Evolutionary conservation across 768 basidiomycete species (phyloP), one percentile per base, ranked within the genome.

Genomic region (Rhodocollybia butyracea): DNA sequence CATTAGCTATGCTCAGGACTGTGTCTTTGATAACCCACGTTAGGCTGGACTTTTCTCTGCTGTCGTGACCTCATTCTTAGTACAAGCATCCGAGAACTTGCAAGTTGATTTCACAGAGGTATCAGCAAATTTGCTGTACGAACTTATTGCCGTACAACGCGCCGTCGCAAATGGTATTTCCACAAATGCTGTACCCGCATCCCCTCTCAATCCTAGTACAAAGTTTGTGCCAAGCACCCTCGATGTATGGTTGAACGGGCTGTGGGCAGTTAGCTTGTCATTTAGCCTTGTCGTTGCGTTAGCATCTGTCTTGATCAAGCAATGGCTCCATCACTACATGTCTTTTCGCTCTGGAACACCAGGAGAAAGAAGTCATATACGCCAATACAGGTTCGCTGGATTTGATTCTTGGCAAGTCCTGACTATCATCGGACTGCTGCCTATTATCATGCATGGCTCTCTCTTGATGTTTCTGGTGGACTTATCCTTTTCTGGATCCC

Each of bases 381-480:
- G 51, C 19, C 57, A 57, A 21, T 57, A 38, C 42, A 53, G 51
- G 12, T 57, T 31, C 26, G 30, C n/a, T 17, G 51, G 57, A 13
- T 39, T 57, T 21, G 54, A 55, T 19, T 24, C 27, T 21, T 55
- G 57, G 57, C 31, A 42, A 24, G 46, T 58, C 22, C 32, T 31
- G 15, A 17, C 30, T 24, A 58, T 58, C 46, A 55, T 55, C 5
- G 57, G 57, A n/a, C 26, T 47, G 29, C 52, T 62, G 31, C 61
- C 61, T 10, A 36, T 57, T 19, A 47, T 60, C 27, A 36, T 62
- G n/a, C 61, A 62, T 19, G 36, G 43, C 2, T 57, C 61, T 13
- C 59, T 62, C 11, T 8, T 36, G 1, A 45, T 62, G 41, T 62
- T 62, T 51, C 59, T 62, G 39, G 50, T 29, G 19, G 61, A 57